phyloP scores from a whole-genome alignment of 768 basidiomycete genomes.

The Podaxis rugospora region DNA sequence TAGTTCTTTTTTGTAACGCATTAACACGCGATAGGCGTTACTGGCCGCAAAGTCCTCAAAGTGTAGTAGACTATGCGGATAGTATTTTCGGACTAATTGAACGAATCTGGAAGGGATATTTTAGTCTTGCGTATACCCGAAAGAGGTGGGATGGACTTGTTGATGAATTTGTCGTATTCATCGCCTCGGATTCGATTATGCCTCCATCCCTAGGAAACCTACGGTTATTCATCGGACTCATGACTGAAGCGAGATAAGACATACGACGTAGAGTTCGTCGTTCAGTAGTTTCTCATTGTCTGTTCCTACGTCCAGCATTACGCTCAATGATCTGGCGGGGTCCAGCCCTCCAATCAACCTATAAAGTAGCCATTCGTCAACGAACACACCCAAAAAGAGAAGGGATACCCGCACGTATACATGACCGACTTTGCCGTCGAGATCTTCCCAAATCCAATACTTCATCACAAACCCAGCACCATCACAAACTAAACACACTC shows the following conservation, averaged over 20 bases:
- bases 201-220: constrained; percentile 59
- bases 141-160: constrained; percentile 42
- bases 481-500: constrained; percentile 13
- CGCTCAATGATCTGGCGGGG: constrained; percentile 52
- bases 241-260: constrained; percentile 19
- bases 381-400: neutral
- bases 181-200: constrained; percentile 66
- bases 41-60: constrained; percentile 84
- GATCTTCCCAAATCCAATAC: constrained; percentile 37
- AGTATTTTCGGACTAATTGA: constrained; percentile 69
- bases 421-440: constrained; percentile 76
- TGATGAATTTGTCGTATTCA: constrained; percentile 73
- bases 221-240: neutral
- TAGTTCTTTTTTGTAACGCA: constrained; percentile 58
- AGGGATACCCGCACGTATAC: constrained; percentile 48
- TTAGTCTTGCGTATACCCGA: neutral
- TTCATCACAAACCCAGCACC: neutral
- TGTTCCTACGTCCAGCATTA: constrained; percentile 75
- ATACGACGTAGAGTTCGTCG: constrained; percentile 63
- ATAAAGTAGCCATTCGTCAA: neutral
- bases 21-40: constrained; percentile 68
- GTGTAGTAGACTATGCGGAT: constrained; percentile 64
- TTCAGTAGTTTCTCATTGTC: constrained; percentile 60
- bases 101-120: constrained; percentile 50
- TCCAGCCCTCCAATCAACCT: constrained; percentile 66